Base-by-base conservation (phyloP, 352 stramenopile genomes). In the Phytopythium vexans region DNA sequence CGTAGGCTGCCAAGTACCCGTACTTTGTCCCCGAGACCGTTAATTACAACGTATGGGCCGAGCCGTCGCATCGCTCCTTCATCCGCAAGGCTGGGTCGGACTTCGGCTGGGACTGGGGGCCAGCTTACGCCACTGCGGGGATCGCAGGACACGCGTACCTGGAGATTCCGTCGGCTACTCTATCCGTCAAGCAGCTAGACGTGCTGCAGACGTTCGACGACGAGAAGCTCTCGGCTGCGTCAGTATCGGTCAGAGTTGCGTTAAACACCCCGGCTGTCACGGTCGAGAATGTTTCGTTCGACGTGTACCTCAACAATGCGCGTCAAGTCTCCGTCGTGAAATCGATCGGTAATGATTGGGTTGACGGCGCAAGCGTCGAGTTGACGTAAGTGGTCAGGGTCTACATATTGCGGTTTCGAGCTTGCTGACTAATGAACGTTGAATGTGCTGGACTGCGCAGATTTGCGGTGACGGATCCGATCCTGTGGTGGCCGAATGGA, bases 81-180 rank as follows among this genome's bases (percentile, higher is more conserved):
- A 64, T 93, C 8, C 80, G 86, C n/a, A 95, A 95, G 53, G 81
- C 86, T 0, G 83, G 83, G 0, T 90, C 81, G 7, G 86, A 93
- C 56, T 95, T 94, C 67, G 86, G 86, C 3, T 95, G 86, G 86
- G 86, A 95, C 52, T 95, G 86, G 86, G 86, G 86, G 0, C 86
- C 84, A 9, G 83, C 84, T 32, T 91, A 71, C 52, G 65, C 81
- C 5, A 86, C 75, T 10, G 66, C 72, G 6, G 84, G 84, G 4
- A 86, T 94, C 51, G 64, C 77, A 21, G 80, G 76, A 1, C n/a
- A 34, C 14, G 84, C 62, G 10, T 80, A 67, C 42, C 41, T 94
- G 21, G 68, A 88, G 51, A 57, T 72, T 1, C 27, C 58, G 33
- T 43, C 56, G 32, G 52, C 51, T 4, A 11, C 54, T 0, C 35